Percentiles rank a stretch among this genome's conserved stretches.
phyloP scores from a whole-genome alignment of 495 filamentous ascomycete genomes.

The Aspergillus saccharolyticus region DNA sequence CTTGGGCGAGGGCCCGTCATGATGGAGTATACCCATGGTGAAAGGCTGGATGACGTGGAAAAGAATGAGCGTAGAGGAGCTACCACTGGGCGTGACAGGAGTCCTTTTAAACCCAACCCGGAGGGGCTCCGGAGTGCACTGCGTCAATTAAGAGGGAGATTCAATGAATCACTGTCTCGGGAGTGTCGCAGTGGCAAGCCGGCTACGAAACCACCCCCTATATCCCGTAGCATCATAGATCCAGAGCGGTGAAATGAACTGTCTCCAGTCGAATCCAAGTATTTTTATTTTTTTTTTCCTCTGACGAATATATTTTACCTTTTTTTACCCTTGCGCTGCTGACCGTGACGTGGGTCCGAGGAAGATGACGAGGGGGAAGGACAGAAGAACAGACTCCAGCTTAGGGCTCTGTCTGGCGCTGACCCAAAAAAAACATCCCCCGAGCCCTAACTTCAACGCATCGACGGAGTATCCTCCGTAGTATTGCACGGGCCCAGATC shows the following conservation, averaged over 20 bases:
- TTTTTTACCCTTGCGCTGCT: neutral
- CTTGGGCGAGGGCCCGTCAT: conserved; percentile 12
- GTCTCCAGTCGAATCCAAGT: neutral
- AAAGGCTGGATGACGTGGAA: conserved; percentile 24
- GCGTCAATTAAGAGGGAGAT: too few species aligned
- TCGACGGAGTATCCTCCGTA: too few species aligned
- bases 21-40: conserved; percentile 47
- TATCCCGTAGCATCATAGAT: neutral
- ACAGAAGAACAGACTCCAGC: too few species aligned
- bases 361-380: neutral
- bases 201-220: neutral
- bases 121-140: too few species aligned
- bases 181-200: neutral
- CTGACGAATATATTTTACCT: neutral
- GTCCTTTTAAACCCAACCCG: neutral
- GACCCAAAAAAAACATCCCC: too few species aligned
- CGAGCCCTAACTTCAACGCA: neutral
- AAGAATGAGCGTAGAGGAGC: neutral
- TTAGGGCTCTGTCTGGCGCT: too few species aligned
- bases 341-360: neutral
- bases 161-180: too few species aligned
- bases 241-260: neutral
- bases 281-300: neutral
- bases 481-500: conserved; percentile 2
- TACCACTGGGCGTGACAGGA: neutral